These are phyloP conservation scores for Neurospora sp. DNA, from an alignment of 495 filamentous ascomycete genomes.

Conservation along the genomic window DNA sequence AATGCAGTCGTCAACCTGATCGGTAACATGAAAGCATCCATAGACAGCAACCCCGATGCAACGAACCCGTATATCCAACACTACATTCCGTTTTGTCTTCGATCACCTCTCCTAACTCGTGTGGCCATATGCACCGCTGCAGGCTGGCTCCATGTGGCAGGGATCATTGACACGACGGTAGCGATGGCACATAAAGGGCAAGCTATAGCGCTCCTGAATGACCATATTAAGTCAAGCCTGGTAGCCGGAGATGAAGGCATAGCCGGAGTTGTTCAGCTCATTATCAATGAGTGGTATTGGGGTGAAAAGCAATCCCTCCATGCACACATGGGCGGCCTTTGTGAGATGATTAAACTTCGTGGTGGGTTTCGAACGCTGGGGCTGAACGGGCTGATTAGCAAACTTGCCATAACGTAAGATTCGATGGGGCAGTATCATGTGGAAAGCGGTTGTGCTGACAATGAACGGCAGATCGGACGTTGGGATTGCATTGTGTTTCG, in stretches of 20 bases:
- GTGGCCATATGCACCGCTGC: conserved; percentile 29
- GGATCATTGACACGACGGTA: conserved; percentile 23
- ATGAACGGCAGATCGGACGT: conserved; percentile 18
- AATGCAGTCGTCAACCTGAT: conserved; percentile 47
- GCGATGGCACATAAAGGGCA: conserved; percentile 27
- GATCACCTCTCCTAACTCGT: conserved; percentile 23
- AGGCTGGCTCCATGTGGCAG: conserved; percentile 29
- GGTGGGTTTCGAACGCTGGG: conserved; percentile 28
- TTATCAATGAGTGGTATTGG: conserved; percentile 32
- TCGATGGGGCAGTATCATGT: not conserved
- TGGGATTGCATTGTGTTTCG: conserved; percentile 25
- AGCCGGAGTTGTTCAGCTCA: conserved; percentile 26
- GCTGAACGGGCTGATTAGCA: conserved; percentile 27
- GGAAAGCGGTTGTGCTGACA: conserved; percentile 1
- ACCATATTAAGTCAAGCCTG: conserved; percentile 22
- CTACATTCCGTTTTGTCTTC: conserved; percentile 25
- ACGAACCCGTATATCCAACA: conserved; percentile 26
- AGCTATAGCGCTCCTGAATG: conserved; percentile 26
- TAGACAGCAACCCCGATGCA: conserved; percentile 28
- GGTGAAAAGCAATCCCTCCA: conserved; percentile 21
- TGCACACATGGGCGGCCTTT: conserved; percentile 23
- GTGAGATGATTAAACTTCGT: conserved; percentile 25
- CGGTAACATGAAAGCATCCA: conserved; percentile 35
- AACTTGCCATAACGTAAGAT: conserved; percentile 28
- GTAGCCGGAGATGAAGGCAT: conserved; percentile 27